Conservation (phyloP, 306 rosid genomes). For the Quercus robur region DNA sequence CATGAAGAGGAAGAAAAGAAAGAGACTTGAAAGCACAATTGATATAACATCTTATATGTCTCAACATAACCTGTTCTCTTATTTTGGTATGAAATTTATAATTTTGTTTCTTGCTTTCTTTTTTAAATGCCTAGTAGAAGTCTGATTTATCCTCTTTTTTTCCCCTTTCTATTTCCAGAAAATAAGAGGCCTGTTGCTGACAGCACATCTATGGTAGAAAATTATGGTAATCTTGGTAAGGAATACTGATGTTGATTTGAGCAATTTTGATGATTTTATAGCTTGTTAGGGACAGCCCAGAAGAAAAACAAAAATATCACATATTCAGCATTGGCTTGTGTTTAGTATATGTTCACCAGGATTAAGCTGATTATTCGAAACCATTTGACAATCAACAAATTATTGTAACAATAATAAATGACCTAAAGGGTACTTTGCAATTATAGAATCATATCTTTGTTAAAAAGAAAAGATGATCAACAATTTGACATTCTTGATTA, state of each 20-base stretch:
- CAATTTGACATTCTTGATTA: too few species aligned
- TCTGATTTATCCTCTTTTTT: not conserved
- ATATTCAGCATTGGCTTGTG: not conserved
- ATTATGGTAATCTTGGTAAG: slow-evolving; percentile 27
- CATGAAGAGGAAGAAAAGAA: slow-evolving; percentile 72
- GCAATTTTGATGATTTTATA: slow-evolving; percentile 8
- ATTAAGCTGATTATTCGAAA: not conserved
- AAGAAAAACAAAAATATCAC: not conserved
- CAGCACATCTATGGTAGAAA: slow-evolving; percentile 7
- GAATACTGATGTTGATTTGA: not conserved
- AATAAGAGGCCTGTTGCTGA: not conserved
- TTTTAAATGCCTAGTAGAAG: not conserved
- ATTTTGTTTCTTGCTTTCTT: not conserved
- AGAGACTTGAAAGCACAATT: slow-evolving; percentile 52
- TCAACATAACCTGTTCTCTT: slow-evolving; percentile 62
- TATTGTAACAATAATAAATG: not conserved
- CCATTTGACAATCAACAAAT: not conserved
- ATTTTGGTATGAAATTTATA: slow-evolving; percentile 41
- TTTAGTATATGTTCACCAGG: not conserved
- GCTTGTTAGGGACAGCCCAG: slow-evolving; percentile 4
- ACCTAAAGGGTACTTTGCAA: not conserved
- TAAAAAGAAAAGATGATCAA: too few species aligned
- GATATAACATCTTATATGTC: slow-evolving; percentile 50
- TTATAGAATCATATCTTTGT: too few species aligned
- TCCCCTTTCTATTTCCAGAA: slow-evolving; percentile 19